phyloP scores from a whole-genome alignment of 257 asterid genomes.

The Nemophila menziesii region DNA sequence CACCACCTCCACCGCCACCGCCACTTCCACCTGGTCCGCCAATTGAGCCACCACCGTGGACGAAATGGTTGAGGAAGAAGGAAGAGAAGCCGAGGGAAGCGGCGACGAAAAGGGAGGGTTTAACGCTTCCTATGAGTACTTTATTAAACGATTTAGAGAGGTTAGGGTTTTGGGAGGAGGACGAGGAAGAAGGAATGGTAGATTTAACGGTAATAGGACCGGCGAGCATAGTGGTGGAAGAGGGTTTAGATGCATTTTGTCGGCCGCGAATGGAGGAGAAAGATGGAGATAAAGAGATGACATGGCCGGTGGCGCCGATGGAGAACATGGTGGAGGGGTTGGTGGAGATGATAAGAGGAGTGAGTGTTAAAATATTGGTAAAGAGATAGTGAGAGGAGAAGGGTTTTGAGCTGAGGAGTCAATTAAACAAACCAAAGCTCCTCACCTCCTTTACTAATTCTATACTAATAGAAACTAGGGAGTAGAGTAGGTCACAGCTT shows the following conservation, averaged over 20 bases:
- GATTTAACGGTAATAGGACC: constrained; percentile 8
- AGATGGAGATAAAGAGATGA: constrained; percentile 30
- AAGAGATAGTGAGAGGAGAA: constrained; percentile 8
- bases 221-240: constrained; percentile 4
- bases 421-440: too few relatives aligned
- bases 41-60: constrained; percentile 28
- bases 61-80: constrained; percentile 17
- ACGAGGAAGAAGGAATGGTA: constrained; percentile 5
- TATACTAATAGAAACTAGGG: too few relatives aligned
- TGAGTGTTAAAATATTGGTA: too few relatives aligned
- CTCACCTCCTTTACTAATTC: too few relatives aligned
- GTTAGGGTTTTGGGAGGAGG: background rate
- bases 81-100: constrained; percentile 33
- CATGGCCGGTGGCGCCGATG: constrained; percentile 41
- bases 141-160: constrained; percentile 20
- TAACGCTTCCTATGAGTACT: background rate
- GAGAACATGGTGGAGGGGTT: constrained; percentile 38
- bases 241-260: constrained; percentile 11
- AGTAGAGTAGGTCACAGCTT: too few relatives aligned
- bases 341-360: constrained; percentile 17
- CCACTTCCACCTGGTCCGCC: constrained; percentile 34
- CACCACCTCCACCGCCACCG: constrained; percentile 27
- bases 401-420: background rate
- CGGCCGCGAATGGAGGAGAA: constrained; percentile 25
- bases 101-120: constrained; percentile 34